Evolutionary conservation across 352 stramenopile genomes (phyloP), one percentile per base, ranked within the genome.

Genomic region (Aphanomyces euteiches): DNA sequence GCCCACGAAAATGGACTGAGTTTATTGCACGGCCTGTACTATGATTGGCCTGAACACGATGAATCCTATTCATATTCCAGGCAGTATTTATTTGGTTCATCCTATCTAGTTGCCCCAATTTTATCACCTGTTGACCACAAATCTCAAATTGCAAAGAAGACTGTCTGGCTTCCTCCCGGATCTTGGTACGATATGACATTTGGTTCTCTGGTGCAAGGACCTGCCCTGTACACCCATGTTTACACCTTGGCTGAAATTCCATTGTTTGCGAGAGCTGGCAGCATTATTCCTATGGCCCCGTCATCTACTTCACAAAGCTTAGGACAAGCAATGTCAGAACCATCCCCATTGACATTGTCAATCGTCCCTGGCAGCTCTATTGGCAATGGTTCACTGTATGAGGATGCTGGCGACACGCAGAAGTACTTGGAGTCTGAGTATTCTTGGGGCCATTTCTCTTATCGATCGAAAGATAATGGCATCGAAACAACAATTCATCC

Each of bases 21-120:
- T 36, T 50, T 81, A 5, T 36, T 88, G 3, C 75, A 79, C 6
- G 76, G 78, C 0, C 43, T 78, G 56, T 88, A 86, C 40, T 70
- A 79, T 28, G 75, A 85, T 50, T 84, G 50, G 47, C 79, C 80
- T 2, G 75, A 79, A 7, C 43, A 74, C 12, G 72, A 79, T 10
- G 74, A 77, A 47, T 78, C 78, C 28, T 84, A 82, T 63, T 71
- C 28, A 4, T 73, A 74, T 28, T 64, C 53, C 3, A 17, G 79
- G 19, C 74, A 85, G 64, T 87, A 83, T 73, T 66, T 85, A 57
- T 75, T 87, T 57, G 80, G 80, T 34, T 70, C 71, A 17, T 65
- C 76, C 37, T 54, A 86, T 38, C 53, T 87, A 4, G 70, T 87
- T 12, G 79, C 80, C 3, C 80, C 80, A 4, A 72, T 87, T 7